Base-by-base conservation (phyloP, 106 monocot species). In the Dioscorea alata region DNA sequence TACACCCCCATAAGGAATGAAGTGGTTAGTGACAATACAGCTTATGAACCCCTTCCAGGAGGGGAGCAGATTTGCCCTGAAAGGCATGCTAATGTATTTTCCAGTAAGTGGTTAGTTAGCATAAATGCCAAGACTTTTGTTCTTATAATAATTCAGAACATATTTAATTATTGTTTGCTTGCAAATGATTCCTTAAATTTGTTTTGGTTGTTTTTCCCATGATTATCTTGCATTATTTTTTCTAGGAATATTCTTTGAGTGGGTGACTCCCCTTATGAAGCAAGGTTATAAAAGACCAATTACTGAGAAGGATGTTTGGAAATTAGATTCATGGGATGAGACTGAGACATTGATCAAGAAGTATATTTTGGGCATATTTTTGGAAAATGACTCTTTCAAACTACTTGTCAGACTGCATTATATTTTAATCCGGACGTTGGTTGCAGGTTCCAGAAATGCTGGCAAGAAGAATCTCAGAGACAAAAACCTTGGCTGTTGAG, bases 231-330 rank as follows among this genome's bases (percentile, higher is more conserved):
- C 35, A 24, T 15, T 66, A 20, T 33, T 59, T 64, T 12, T 64
- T 13, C 56, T 69, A 99, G 97, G 62, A 65, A 93, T 90, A 72
- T 75, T 78, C 12, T 99, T 99, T 73, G 56, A 80, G 70, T 99
- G 97, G 97, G 85, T 99, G 75, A 90, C 97, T 49, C 97, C 97
- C 21, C 79, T 99, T 60, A 89, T 99, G 89, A 70, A 87, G 82
- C 77, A 79, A 74, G 97, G 97, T 23, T 88, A 76, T 62, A 92
- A 85, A 69, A 84, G 73, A 59, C 93, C 97, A 64, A 81, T 99
- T 33, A 99, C 90, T 60, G 97, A 99, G 72, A 99, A 93, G 73
- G 97, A 99, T 83, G 83, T 92, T 28, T 99, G 97, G 97, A 93
- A 90, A 75, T 74, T 99, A 74, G 97, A 99, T 80, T 68, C 85